These are phyloP conservation scores for Eimeria necatrix DNA, from an alignment of 169 alveolate genomes.

Conservation along the genomic window DNA sequence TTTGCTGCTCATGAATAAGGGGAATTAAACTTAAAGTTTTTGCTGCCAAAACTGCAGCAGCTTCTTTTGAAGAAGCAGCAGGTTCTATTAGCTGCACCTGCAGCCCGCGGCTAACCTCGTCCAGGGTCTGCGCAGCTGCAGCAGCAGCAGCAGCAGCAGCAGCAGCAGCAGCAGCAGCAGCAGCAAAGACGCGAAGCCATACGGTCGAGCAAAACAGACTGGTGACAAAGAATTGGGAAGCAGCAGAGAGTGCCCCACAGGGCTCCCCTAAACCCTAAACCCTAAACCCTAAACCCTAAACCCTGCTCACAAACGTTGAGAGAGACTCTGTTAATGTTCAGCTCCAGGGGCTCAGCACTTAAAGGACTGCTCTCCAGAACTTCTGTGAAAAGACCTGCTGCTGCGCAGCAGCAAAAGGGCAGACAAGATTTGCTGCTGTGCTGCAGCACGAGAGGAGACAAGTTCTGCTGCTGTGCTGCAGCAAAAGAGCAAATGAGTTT, in stretches of 20 bases:
- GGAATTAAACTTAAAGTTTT: neutral
- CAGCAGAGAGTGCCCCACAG: neutral
- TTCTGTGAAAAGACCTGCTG: neutral
- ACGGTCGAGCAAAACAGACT: too few relatives aligned
- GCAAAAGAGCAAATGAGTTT: too few relatives aligned
- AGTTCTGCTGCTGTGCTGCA: too few relatives aligned
- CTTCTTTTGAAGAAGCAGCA: neutral
- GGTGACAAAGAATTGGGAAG: neutral
- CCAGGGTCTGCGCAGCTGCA: constrained; percentile 52
- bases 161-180: constrained; percentile 2
- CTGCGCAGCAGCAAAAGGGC: too few relatives aligned
- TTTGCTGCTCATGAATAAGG: neutral
- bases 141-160: constrained; percentile 3
- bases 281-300: too few relatives aligned
- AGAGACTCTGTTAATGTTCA: neutral
- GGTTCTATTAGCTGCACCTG: neutral
- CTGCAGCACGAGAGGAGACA: too few relatives aligned
- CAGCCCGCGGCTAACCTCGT: neutral
- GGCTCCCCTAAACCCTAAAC: too few relatives aligned
- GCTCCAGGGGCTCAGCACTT: neutral
- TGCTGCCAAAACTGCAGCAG: neutral
- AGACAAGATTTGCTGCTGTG: too few relatives aligned
- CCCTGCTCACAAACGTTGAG: neutral
- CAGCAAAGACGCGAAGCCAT: too few relatives aligned
- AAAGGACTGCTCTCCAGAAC: neutral